Evolutionary conservation across 768 basidiomycete genomes (phyloP).

Genomic region (Nidula microcarpa): DNA sequence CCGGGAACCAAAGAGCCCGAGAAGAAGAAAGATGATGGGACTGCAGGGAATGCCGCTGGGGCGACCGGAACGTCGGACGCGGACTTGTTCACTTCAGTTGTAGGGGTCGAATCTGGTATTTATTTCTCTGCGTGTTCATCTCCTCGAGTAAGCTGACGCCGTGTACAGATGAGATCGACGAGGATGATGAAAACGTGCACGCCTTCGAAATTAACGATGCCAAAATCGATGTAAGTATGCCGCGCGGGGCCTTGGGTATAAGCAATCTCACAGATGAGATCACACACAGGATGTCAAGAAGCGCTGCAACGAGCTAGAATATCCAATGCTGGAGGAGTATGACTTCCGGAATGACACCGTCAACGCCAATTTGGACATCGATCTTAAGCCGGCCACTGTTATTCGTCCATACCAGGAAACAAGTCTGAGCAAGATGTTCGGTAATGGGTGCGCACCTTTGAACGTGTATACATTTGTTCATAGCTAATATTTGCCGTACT

Average conservation of each 20-base stretch:
- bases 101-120: conserved; percentile 84
- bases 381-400: conserved; percentile 95
- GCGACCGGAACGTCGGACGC: conserved; percentile 44
- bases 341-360: conserved; percentile 97
- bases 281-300: conserved; percentile 82
- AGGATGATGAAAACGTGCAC: conserved; percentile 96
- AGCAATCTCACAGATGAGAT: neutral
- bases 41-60: conserved; percentile 16
- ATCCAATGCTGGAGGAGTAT: conserved; percentile 98
- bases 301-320: conserved; percentile 93
- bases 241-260: neutral
- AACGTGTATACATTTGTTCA: neutral
- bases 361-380: conserved; percentile 96
- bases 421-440: conserved; percentile 97
- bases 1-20: conserved; percentile 80
- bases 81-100: conserved; percentile 93
- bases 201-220: conserved; percentile 94
- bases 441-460: conserved; percentile 26
- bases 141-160: neutral
- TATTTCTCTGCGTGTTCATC: neutral
- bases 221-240: conserved; percentile 77
- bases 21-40: conserved; percentile 55
- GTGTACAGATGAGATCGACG: conserved; percentile 84
- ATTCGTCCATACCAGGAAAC: conserved; percentile 99
- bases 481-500: no score